Evolutionary conservation across 345 rosid species (phyloP).

Genomic region (Brassica carinata): DNA sequence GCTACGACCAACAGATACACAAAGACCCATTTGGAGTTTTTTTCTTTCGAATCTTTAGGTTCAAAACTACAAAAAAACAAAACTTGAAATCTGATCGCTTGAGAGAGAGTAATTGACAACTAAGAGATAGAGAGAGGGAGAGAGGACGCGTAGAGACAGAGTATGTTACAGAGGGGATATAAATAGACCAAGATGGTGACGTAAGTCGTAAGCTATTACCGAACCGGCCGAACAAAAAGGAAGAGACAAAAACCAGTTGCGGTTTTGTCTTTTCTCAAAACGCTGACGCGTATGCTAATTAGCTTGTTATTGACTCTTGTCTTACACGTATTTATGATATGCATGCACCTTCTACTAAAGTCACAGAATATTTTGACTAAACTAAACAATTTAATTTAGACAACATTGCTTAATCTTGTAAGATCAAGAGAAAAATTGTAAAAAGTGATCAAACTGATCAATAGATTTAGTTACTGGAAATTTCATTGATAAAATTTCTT

Average conservation of each 20-base stretch:
- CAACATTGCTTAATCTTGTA: neutral
- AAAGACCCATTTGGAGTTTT: slow-evolving; percentile 54
- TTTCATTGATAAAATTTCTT: neutral
- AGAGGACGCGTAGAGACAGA: slow-evolving; percentile 30
- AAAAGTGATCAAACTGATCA: neutral
- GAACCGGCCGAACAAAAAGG: neutral
- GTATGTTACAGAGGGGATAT: slow-evolving; percentile 10
- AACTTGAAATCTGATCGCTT: slow-evolving; percentile 5
- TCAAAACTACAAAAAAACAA: neutral
- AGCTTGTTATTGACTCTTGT: slow-evolving; percentile 25
- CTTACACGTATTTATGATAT: neutral
- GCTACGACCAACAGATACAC: slow-evolving; percentile 44
- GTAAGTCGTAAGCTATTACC: slow-evolving; percentile 10
- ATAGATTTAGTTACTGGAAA: neutral
- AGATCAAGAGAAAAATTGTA: neutral
- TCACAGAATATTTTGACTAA: neutral
- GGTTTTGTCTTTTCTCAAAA: slow-evolving; percentile 16
- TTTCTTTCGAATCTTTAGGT: neutral
- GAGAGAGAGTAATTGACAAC: slow-evolving; percentile 13
- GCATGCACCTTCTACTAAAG: neutral
- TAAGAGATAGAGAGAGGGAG: neutral
- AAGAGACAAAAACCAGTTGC: neutral
- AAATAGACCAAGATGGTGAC: slow-evolving; percentile 22
- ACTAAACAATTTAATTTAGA: neutral
- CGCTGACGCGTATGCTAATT: slow-evolving; percentile 34